phyloP scores from a whole-genome alignment of 2,329 filamentous ascomycete genomes.

The Zymoseptoria crescenta region DNA sequence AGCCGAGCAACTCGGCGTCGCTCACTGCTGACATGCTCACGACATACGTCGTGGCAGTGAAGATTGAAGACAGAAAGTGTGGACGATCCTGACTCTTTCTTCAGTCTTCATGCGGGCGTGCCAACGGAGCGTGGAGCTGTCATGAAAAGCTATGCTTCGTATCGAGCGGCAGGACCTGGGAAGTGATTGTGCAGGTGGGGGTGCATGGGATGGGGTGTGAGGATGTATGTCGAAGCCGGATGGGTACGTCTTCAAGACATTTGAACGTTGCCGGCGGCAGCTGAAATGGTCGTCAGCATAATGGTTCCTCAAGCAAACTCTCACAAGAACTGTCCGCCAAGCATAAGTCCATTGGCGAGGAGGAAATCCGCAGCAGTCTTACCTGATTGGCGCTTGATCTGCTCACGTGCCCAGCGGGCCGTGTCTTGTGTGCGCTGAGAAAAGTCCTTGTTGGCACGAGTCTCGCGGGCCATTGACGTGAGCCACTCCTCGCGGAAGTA shows the following conservation, averaged over 20 bases:
- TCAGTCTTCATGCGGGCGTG: background rate
- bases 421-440: constrained; percentile 80
- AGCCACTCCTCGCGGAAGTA: constrained; percentile 91
- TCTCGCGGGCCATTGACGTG: constrained; percentile 82
- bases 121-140: background rate
- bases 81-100: background rate
- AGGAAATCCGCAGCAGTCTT: constrained; percentile 9
- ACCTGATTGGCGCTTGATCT: constrained; percentile 77
- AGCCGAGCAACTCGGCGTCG: constrained; percentile 1
- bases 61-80: background rate
- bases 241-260: constrained; percentile 5
- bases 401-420: constrained; percentile 92
- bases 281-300: constrained; percentile 7
- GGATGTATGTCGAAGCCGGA: background rate
- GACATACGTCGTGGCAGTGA: constrained; percentile 65
- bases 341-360: background rate
- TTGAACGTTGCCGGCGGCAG: constrained; percentile 16
- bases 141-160: background rate
- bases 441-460: constrained; percentile 81
- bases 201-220: background rate
- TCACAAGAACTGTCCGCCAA: background rate
- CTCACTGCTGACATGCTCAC: constrained; percentile 65
- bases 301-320: background rate
- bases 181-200: background rate
- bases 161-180: background rate